These are phyloP conservation scores for Pythium coloratum DNA, from an alignment of 352 stramenopile species.

Conservation along the genomic window DNA sequence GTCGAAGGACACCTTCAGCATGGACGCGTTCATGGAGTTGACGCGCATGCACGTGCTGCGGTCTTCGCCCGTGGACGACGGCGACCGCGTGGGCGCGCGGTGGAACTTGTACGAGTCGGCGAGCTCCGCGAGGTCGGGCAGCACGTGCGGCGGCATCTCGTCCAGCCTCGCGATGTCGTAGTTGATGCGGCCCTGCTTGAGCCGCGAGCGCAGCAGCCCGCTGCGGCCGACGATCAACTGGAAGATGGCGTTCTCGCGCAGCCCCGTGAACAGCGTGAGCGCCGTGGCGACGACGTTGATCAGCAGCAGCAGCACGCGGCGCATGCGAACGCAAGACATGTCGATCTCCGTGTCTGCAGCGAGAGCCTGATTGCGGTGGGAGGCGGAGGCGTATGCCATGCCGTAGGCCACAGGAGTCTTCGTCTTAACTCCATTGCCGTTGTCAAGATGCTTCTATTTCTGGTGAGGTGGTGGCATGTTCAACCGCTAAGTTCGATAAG, in stretches of 20 bases:
- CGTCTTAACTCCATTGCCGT: no score
- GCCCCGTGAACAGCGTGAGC: slow-evolving; percentile 33
- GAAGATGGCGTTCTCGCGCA: slow-evolving; percentile 34
- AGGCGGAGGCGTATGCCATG: no score
- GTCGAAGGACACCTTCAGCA: slow-evolving; percentile 30
- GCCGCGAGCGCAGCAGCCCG: slow-evolving; percentile 29
- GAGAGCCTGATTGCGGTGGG: no score
- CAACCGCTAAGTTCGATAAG: background rate
- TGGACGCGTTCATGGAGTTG: slow-evolving; percentile 34
- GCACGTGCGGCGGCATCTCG: slow-evolving; percentile 28
- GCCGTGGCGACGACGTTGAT: slow-evolving; percentile 27
- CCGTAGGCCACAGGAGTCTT: no score
- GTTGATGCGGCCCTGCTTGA: slow-evolving; percentile 42
- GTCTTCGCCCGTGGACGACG: slow-evolving; percentile 26
- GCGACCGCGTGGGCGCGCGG: slow-evolving; percentile 24
- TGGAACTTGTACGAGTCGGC: slow-evolving; percentile 31
- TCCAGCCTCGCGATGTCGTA: slow-evolving; percentile 44
- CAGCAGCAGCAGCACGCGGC: slow-evolving; percentile 20
- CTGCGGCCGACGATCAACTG: slow-evolving; percentile 22
- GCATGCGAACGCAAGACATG: background rate
- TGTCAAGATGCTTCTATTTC: background rate
- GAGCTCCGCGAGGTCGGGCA: slow-evolving; percentile 36
- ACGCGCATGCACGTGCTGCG: slow-evolving; percentile 37
- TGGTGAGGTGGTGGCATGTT: background rate
- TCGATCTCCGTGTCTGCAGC: background rate